Evolutionary conservation across 2,329 filamentous ascomycete genomes (phyloP).

Genomic region (Alternaria sp.): DNA sequence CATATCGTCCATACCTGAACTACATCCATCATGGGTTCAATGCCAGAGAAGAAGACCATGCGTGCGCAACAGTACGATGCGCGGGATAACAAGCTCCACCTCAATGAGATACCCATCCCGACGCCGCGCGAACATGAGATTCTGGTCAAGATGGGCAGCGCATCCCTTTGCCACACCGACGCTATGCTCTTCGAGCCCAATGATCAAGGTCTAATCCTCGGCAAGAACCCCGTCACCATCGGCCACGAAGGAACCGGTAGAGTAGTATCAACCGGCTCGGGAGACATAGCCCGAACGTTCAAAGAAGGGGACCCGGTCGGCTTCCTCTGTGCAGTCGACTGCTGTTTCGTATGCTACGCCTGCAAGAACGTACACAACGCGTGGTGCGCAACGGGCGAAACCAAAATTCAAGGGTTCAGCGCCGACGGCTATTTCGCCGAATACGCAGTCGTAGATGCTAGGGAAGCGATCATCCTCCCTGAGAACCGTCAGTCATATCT

Average conservation of each 20-base stretch:
- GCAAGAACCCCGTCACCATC: conserved; percentile 42
- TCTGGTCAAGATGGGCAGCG: conserved; percentile 49
- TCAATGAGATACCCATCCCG: conserved; percentile 56
- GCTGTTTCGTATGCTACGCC: conserved; percentile 40
- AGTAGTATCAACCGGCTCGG: conserved; percentile 34
- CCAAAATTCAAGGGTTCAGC: conserved; percentile 40
- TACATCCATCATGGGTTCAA: conserved; percentile 19
- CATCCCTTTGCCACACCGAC: conserved; percentile 52
- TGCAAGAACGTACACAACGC: conserved; percentile 40
- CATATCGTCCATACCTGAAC: neutral
- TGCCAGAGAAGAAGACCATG: conserved; percentile 30
- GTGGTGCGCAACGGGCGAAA: conserved; percentile 38
- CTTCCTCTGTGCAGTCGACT: conserved; percentile 42
- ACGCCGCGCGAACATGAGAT: conserved; percentile 51
- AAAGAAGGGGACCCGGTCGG: conserved; percentile 42
- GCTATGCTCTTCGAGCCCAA: conserved; percentile 48
- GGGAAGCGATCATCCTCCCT: conserved; percentile 37
- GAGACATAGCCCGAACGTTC: conserved; percentile 34
- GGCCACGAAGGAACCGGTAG: conserved; percentile 43
- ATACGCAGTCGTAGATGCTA: conserved; percentile 39
- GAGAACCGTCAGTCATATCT: conserved; percentile 25
- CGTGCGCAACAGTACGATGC: conserved; percentile 41
- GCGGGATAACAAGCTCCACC: conserved; percentile 46
- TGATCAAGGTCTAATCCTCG: conserved; percentile 40
- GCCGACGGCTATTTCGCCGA: conserved; percentile 41